Conservation (phyloP, 345 rosid genomes). For the Passiflora organensis region DNA sequence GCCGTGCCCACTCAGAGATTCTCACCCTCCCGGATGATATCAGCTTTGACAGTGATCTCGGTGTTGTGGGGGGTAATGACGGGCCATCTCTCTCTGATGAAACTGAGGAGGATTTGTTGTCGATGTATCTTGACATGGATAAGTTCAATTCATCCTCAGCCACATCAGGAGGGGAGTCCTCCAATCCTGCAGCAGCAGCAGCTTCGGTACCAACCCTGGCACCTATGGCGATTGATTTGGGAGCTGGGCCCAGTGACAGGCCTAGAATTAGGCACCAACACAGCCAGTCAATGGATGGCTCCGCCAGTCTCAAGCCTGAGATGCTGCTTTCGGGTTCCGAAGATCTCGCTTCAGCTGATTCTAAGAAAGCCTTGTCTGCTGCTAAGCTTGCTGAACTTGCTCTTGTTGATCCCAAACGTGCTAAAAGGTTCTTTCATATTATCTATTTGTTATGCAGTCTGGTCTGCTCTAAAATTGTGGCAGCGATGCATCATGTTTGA, state of each 20-base stretch:
- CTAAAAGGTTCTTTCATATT: constrained; percentile 60
- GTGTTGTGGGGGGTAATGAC: constrained; percentile 66
- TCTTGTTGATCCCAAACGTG: constrained; percentile 89
- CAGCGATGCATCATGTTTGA: background rate
- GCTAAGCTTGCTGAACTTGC: constrained; percentile 99
- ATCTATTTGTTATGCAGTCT: background rate
- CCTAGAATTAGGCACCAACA: constrained; percentile 90
- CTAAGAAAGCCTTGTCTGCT: constrained; percentile 85
- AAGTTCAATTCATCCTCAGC: constrained; percentile 73
- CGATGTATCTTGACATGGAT: constrained; percentile 88
- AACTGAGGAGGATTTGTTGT: constrained; percentile 72
- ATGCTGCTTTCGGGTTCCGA: constrained; percentile 73
- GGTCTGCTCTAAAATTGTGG: background rate
- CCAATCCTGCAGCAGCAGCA: constrained; percentile 18
- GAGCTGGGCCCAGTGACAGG: constrained; percentile 47
- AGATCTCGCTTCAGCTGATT: constrained; percentile 45
- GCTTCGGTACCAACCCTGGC: constrained; percentile 12
- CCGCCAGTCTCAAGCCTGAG: constrained; percentile 63
- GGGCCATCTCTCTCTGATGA: constrained; percentile 81
- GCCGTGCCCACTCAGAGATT: constrained; percentile 93
- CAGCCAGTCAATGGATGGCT: constrained; percentile 92
- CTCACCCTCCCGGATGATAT: constrained; percentile 89
- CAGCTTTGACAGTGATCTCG: constrained; percentile 82
- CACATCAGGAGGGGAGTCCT: constrained; percentile 55
- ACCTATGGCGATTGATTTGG: constrained; percentile 26